Conservation (phyloP, 495 filamentous ascomycete genomes). For the Polyplosphaeria fusca region DNA sequence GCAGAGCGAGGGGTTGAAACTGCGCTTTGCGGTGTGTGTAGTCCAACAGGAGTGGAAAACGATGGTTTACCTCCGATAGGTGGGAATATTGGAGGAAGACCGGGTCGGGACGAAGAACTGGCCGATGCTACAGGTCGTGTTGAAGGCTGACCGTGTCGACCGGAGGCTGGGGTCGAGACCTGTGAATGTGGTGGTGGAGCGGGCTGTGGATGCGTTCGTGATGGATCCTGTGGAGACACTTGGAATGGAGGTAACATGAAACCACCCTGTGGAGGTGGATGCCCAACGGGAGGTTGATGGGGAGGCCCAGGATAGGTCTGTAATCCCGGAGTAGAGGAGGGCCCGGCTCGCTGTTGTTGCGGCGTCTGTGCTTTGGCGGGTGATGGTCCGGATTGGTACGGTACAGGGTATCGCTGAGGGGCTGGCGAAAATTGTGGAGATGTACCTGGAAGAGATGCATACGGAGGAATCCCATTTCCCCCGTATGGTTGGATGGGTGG, state of each 20-base stretch:
- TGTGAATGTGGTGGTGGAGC: conserved; percentile 19
- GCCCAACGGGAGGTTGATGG: conserved; percentile 12
- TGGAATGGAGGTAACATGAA: conserved; percentile 42
- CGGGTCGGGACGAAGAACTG: background rate
- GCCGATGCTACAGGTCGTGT: background rate
- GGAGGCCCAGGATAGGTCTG: conserved; percentile 19
- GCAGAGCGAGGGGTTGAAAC: conserved; percentile 15
- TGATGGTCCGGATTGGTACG: conserved; percentile 10
- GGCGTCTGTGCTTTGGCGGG: conserved; percentile 14
- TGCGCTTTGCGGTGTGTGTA: conserved; percentile 16
- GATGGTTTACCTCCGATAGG: background rate
- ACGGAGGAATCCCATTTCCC: conserved; percentile 33
- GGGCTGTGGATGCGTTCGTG: conserved; percentile 26
- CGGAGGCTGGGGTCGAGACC: conserved; percentile 19
- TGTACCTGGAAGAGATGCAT: conserved; percentile 15
- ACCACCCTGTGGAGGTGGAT: conserved; percentile 37
- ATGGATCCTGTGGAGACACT: conserved; percentile 34
- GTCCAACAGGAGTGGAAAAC: conserved; percentile 18
- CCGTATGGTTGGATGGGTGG: conserved; percentile 13
- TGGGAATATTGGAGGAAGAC: conserved; percentile 8
- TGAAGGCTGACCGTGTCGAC: background rate
- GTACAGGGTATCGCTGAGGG: conserved; percentile 23
- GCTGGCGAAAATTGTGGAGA: conserved; percentile 17
- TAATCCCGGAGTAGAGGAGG: conserved; percentile 27
- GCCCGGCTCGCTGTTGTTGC: conserved; percentile 27